These are phyloP conservation scores for Diaporthe ilicicola DNA, from an alignment of 2,329 filamentous ascomycete species.

Conservation along the genomic window DNA sequence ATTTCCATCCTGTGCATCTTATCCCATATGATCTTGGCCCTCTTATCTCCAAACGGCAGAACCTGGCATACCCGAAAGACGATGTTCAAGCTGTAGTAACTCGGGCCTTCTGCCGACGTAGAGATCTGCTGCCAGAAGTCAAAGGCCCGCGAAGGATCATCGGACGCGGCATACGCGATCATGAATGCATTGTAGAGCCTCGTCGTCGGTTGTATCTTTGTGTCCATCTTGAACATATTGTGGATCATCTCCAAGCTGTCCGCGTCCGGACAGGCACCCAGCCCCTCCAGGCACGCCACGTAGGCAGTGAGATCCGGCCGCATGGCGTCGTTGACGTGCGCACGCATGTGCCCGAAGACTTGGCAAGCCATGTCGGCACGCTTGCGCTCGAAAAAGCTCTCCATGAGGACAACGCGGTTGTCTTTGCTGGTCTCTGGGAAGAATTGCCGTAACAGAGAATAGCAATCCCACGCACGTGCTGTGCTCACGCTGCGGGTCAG, in stretches of 20 bases:
- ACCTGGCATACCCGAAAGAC: conserved; percentile 82
- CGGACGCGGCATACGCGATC: conserved; percentile 80
- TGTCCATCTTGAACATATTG: conserved; percentile 94
- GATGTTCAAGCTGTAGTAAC: conserved; percentile 80
- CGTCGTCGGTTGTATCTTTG: conserved; percentile 79
- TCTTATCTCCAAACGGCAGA: conserved; percentile 63
- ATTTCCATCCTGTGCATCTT: conserved; percentile 79
- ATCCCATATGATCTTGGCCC: conserved; percentile 74
- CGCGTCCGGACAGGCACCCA: conserved; percentile 67
- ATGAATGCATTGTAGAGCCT: conserved; percentile 84
- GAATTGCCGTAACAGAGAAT: conserved; percentile 71
- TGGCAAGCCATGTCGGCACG: conserved; percentile 86
- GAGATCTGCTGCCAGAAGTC: conserved; percentile 87
- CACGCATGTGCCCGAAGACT: conserved; percentile 94
- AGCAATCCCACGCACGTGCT: conserved; percentile 70
- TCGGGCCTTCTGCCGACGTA: conserved; percentile 85
- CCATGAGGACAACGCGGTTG: conserved; percentile 78
- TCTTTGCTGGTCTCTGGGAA: conserved; percentile 72
- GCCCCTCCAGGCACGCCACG: conserved; percentile 77
- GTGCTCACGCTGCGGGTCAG: conserved; percentile 69
- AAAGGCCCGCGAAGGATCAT: conserved; percentile 71
- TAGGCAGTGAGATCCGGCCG: conserved; percentile 81
- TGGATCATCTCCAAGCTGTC: conserved; percentile 80
- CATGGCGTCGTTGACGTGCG: conserved; percentile 68
- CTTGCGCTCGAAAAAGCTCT: conserved; percentile 78